Conservation (phyloP, 2,329 filamentous ascomycete species). For the Colletotrichum trifolii region DNA sequence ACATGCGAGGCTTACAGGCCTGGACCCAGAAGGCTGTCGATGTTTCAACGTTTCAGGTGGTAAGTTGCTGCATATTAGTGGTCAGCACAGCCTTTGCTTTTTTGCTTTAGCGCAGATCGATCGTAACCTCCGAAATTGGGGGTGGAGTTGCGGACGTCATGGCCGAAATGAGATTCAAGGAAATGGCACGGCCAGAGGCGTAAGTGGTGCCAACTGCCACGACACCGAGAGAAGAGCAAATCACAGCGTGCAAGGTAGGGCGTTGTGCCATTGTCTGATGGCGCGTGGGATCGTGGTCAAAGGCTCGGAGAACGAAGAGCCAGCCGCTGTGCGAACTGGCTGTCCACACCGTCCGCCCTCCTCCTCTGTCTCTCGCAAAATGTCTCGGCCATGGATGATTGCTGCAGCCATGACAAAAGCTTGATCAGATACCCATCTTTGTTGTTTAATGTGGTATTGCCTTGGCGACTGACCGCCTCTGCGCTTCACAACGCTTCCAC, state of each 20-base stretch:
- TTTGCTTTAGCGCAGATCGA: constrained; percentile 34
- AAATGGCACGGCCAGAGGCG: constrained; percentile 3
- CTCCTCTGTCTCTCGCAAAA: neutral
- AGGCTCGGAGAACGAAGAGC: too few species aligned
- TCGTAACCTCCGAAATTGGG: constrained; percentile 35
- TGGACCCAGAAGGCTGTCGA: constrained; percentile 29
- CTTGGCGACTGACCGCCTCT: constrained; percentile 7
- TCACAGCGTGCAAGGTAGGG: constrained; percentile 1
- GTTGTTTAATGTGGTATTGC: constrained; percentile 5
- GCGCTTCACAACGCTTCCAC: too few species aligned
- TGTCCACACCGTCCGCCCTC: too few species aligned
- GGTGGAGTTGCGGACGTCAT: constrained; percentile 34
- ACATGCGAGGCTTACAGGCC: constrained; percentile 13
- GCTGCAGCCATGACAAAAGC: constrained; percentile 10
- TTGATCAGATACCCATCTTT: constrained; percentile 16
- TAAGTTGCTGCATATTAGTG: constrained; percentile 26
- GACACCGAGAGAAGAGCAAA: neutral
- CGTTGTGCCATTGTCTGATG: neutral
- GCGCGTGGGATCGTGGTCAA: too few species aligned
- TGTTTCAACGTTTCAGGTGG: constrained; percentile 36
- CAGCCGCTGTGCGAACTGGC: too few species aligned
- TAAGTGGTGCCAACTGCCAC: constrained; percentile 7
- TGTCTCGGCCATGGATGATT: constrained; percentile 6
- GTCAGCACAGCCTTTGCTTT: constrained; percentile 23
- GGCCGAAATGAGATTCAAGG: constrained; percentile 29